phyloP scores from a whole-genome alignment of 805 yeast genomes.

The Candida succiphila region DNA sequence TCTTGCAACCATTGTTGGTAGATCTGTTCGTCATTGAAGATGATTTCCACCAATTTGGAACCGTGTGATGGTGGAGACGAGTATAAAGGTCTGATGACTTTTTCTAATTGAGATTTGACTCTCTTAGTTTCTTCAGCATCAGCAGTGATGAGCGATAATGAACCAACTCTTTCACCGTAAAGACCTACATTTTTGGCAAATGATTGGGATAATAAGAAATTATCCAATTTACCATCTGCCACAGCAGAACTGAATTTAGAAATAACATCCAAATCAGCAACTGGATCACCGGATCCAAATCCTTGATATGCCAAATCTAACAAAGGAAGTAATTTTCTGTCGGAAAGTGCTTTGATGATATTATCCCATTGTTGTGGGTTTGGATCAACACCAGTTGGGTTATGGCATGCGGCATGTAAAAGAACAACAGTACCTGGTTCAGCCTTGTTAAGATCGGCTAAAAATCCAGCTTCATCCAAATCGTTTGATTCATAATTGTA shows the following conservation, averaged over 20 bases:
- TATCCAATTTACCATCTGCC: conserved; percentile 38
- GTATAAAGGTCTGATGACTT: conserved; percentile 74
- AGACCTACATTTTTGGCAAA: conserved; percentile 94
- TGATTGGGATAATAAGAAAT: conserved; percentile 70
- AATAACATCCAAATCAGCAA: conserved; percentile 49
- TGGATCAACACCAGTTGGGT: conserved; percentile 95
- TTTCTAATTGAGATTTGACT: conserved; percentile 60
- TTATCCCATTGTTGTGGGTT: conserved; percentile 70
- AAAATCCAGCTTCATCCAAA: conserved; percentile 55
- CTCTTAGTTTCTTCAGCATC: conserved; percentile 39
- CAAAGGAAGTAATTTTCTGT: conserved; percentile 61
- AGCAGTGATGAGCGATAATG: conserved; percentile 56
- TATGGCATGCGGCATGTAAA: conserved; percentile 93
- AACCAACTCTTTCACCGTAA: conserved; percentile 92
- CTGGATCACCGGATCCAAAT: conserved; percentile 77
- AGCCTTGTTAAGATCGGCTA: conserved; percentile 45
- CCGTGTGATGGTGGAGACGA: conserved; percentile 96
- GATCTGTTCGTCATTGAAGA: conserved; percentile 51
- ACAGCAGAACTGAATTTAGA: conserved; percentile 29
- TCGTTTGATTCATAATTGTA: conserved; percentile 53
- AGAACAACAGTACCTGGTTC: conserved; percentile 56
- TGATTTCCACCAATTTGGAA: conserved; percentile 74
- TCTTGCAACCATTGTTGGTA: conserved; percentile 72
- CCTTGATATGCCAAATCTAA: conserved; percentile 96
- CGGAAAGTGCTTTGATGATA: conserved; percentile 54